Conservation (phyloP, 1,139 yeast genomes). For the Wickerhamomyces sp. region DNA sequence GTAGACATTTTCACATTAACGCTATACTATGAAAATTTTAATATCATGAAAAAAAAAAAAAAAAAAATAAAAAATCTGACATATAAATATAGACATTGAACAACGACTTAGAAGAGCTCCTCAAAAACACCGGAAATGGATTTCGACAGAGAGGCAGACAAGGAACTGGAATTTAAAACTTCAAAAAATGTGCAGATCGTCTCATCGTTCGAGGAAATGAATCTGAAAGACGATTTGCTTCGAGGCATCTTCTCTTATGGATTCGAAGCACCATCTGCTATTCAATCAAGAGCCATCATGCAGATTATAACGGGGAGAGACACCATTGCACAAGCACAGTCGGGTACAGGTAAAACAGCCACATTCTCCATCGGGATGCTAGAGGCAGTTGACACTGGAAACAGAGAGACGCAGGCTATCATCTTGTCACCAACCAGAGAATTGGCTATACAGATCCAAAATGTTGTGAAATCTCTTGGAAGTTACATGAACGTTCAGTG, state of each 20-base stretch:
- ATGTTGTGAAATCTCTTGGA: conserved; percentile 79
- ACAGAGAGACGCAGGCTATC: conserved; percentile 72
- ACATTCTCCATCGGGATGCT: conserved; percentile 91
- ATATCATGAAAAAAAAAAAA: no score
- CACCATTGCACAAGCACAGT: conserved; percentile 95
- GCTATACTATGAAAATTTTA: no score
- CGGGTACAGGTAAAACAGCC: conserved; percentile 98
- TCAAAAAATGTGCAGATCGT: conserved; percentile 60
- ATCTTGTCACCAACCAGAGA: conserved; percentile 96
- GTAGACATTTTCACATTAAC: no score
- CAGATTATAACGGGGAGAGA: conserved; percentile 90
- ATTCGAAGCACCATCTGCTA: conserved; percentile 90
- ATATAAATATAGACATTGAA: no score
- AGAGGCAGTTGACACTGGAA: conserved; percentile 66
- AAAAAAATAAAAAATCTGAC: no score
- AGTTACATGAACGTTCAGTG: conserved; percentile 79
- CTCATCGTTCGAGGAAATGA: conserved; percentile 74
- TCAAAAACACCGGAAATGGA: conserved; percentile 30
- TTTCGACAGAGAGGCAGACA: conserved; percentile 55
- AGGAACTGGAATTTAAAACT: conserved; percentile 53
- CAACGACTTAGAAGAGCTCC: no score
- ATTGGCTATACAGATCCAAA: conserved; percentile 83
- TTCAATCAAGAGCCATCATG: conserved; percentile 90
- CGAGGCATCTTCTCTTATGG: conserved; percentile 87
- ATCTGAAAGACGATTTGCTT: conserved; percentile 58